Conservation (phyloP, 768 basidiomycete species). For the Peribolospora baueri region DNA sequence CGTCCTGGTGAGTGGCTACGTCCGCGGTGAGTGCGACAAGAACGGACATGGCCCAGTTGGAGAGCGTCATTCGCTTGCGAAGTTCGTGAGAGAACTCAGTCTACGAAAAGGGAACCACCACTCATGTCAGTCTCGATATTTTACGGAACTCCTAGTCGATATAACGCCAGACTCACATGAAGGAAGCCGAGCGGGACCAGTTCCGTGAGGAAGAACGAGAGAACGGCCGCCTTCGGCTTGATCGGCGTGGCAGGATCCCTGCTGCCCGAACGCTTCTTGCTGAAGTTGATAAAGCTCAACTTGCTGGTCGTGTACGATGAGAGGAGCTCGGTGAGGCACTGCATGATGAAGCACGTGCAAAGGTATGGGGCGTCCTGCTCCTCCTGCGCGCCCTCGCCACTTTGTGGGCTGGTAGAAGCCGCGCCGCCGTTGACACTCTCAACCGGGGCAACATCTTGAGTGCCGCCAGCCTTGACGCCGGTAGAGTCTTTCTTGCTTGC, state of each 20-base stretch:
- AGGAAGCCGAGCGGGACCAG: slow-evolving; percentile 55
- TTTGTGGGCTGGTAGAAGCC: slow-evolving; percentile 11
- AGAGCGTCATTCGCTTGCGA: slow-evolving; percentile 16
- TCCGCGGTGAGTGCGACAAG: slow-evolving; percentile 86
- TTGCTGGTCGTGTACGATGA: slow-evolving; percentile 89
- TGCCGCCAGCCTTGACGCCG: not conserved
- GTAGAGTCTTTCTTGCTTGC: not conserved
- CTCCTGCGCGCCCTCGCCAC: no score
- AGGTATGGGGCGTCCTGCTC: slow-evolving; percentile 13
- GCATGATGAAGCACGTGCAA: slow-evolving; percentile 67
- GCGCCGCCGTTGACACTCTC: slow-evolving; percentile 6
- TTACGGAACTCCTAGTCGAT: no score
- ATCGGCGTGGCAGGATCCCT: slow-evolving; percentile 28
- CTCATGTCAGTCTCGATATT: no score
- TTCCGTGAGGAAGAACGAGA: slow-evolving; percentile 61
- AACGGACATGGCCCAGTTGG: slow-evolving; percentile 34
- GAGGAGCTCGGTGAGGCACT: slow-evolving; percentile 68
- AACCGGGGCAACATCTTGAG: slow-evolving; percentile 2
- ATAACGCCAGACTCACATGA: not conserved
- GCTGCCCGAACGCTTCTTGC: slow-evolving; percentile 26
- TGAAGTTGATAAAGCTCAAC: slow-evolving; percentile 54
- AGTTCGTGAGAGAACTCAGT: slow-evolving; percentile 26
- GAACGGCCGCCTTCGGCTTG: slow-evolving; percentile 39
- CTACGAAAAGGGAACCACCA: slow-evolving; percentile 24
- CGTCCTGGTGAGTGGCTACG: slow-evolving; percentile 30